Conservation (phyloP, 2,329 filamentous ascomycete species). For the Claviceps digitariae region DNA sequence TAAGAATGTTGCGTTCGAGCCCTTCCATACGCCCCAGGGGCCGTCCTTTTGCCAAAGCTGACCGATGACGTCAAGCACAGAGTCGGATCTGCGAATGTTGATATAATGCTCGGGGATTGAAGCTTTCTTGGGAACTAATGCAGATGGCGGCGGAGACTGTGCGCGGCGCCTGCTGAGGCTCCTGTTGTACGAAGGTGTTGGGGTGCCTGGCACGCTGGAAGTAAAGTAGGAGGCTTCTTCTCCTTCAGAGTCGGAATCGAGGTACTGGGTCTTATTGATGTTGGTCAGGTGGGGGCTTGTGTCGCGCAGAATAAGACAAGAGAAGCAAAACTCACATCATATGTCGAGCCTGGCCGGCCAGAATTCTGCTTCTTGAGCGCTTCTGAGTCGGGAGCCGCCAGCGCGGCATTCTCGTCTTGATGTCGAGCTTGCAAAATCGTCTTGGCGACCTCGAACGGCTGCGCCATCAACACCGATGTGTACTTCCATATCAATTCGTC, state of each 20-base stretch:
- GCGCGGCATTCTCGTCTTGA: conserved; percentile 34
- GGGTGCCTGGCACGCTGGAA: conserved; percentile 43
- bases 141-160: conserved; percentile 16
- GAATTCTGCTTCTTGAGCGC: conserved; percentile 16
- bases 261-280: conserved; percentile 4
- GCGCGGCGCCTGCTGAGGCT: conserved; percentile 18
- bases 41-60: conserved; percentile 85
- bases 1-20: conserved; percentile 81
- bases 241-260: conserved; percentile 53
- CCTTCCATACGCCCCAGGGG: conserved; percentile 87
- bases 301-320: neutral
- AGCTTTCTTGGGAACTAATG: conserved; percentile 17
- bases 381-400: conserved; percentile 13
- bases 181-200: conserved; percentile 28
- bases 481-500: conserved; percentile 90
- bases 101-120: conserved; percentile 43
- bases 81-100: conserved; percentile 59
- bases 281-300: neutral
- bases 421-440: conserved; percentile 68
- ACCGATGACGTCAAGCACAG: conserved; percentile 72
- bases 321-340: conserved; percentile 18
- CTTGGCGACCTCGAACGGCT: conserved; percentile 96
- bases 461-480: conserved; percentile 72
- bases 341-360: conserved; percentile 20
- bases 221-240: conserved; percentile 83